phyloP scores from a whole-genome alignment of 352 stramenopile genomes.

The Peronosclerospora sorghi region DNA sequence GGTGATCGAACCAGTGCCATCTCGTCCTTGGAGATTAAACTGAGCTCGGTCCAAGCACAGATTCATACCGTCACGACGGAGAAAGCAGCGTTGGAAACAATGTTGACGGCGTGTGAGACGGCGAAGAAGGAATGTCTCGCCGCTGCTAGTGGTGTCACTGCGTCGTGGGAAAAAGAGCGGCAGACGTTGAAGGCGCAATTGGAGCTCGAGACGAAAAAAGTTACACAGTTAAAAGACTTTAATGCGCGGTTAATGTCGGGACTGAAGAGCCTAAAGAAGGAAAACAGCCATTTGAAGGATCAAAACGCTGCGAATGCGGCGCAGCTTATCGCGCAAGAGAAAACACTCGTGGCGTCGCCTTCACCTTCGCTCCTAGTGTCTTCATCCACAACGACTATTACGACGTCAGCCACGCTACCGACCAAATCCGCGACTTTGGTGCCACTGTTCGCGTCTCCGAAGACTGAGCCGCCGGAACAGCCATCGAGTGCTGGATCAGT shows the following conservation, averaged over 20 bases:
- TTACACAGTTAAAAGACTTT: slow-evolving; percentile 59
- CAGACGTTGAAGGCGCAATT: slow-evolving; percentile 43
- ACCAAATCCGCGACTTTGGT: no score
- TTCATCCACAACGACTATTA: slow-evolving; percentile 4
- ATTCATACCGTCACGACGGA: slow-evolving; percentile 22
- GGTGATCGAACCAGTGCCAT: slow-evolving; percentile 35
- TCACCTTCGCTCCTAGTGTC: slow-evolving; percentile 6
- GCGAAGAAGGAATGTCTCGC: slow-evolving; percentile 25
- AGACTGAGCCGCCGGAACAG: slow-evolving; percentile 7
- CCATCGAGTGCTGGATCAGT: slow-evolving; percentile 2
- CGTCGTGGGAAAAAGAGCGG: slow-evolving; percentile 46
- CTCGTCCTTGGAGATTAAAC: slow-evolving; percentile 29
- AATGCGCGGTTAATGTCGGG: slow-evolving; percentile 57
- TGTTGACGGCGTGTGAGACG: slow-evolving; percentile 27
- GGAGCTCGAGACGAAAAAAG: slow-evolving; percentile 58
- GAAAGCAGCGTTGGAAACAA: slow-evolving; percentile 34
- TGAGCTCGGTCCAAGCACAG: slow-evolving; percentile 22
- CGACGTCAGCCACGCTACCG: slow-evolving; percentile 2
- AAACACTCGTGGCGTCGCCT: slow-evolving; percentile 12
- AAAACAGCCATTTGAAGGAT: slow-evolving; percentile 63
- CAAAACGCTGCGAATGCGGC: slow-evolving; percentile 19
- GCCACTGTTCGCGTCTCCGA: slow-evolving; percentile 10
- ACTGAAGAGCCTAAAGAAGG: slow-evolving; percentile 61
- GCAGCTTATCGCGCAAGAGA: slow-evolving; percentile 6
- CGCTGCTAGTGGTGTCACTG: slow-evolving; percentile 21